phyloP scores from a whole-genome alignment of 2,329 filamentous ascomycete genomes.

The Aaosphaeria pasadenensis region DNA sequence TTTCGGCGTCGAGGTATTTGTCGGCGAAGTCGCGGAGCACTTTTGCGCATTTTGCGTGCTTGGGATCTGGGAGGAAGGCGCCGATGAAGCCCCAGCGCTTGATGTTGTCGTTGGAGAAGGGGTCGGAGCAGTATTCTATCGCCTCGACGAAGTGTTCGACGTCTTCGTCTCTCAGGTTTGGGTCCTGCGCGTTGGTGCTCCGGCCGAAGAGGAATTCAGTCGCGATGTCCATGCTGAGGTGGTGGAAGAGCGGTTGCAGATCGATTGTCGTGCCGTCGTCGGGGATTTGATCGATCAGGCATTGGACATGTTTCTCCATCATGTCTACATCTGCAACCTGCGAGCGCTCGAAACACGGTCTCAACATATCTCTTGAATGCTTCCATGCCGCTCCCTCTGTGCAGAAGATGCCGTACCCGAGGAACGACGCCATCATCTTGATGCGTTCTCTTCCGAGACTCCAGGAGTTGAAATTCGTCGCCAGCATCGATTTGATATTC shows the following conservation, averaged over 20 bases:
- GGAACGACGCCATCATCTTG: slow-evolving; percentile 5
- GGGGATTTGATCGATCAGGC: slow-evolving; percentile 17
- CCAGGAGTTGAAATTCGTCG: slow-evolving; percentile 16
- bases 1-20: slow-evolving; percentile 12
- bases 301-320: slow-evolving; percentile 17
- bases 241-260: slow-evolving; percentile 23
- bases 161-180: slow-evolving; percentile 1
- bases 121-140: slow-evolving; percentile 19
- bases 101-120: slow-evolving; percentile 7
- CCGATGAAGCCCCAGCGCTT: slow-evolving; percentile 9
- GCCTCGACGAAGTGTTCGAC: slow-evolving; percentile 16
- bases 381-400: slow-evolving; percentile 24
- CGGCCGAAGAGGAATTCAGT: slow-evolving; percentile 26
- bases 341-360: slow-evolving; percentile 23
- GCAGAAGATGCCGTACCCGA: slow-evolving; percentile 25
- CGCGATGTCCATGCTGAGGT: slow-evolving; percentile 20
- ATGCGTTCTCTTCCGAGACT: slow-evolving; percentile 15
- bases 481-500: slow-evolving; percentile 21
- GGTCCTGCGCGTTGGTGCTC: slow-evolving; percentile 13
- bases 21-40: slow-evolving; percentile 10
- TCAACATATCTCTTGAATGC: slow-evolving; percentile 22
- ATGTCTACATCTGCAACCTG: slow-evolving; percentile 19
- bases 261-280: slow-evolving; percentile 18
- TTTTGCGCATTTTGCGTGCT: slow-evolving; percentile 12
- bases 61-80: slow-evolving; percentile 13